These are phyloP conservation scores for Kuraishia molischiana DNA, from an alignment of 805 yeast genomes.

Conservation along the genomic window DNA sequence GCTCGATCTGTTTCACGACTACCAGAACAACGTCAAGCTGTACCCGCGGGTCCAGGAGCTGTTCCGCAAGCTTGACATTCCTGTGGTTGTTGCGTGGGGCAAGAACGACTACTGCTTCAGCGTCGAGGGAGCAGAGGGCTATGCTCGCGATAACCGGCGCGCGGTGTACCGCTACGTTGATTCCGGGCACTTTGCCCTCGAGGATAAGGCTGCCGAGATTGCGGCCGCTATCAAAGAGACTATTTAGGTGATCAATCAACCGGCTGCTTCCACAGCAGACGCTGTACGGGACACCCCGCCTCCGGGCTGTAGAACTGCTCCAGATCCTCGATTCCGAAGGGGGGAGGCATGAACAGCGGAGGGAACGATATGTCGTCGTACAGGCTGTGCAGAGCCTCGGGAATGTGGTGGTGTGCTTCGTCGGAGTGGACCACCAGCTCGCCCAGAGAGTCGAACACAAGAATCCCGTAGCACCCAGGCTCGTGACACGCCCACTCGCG, in stretches of 20 bases:
- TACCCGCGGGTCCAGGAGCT: constrained; percentile 26
- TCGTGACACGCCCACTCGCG: background rate
- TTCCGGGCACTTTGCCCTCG: constrained; percentile 13
- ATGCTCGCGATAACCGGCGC: constrained; percentile 18
- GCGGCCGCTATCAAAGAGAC: background rate
- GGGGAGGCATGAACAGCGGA: background rate
- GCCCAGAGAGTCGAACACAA: background rate
- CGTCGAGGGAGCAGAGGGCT: constrained; percentile 26
- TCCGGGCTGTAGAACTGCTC: background rate
- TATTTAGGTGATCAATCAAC: background rate
- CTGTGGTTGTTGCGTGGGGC: constrained; percentile 30
- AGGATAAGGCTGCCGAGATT: background rate
- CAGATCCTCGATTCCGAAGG: background rate
- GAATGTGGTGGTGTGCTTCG: background rate
- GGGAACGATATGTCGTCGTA: background rate
- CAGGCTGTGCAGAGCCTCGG: background rate
- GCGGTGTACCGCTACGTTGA: constrained; percentile 17
- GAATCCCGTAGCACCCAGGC: background rate
- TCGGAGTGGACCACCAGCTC: background rate
- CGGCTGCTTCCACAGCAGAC: background rate
- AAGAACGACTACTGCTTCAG: constrained; percentile 25
- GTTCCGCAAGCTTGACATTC: constrained; percentile 19
- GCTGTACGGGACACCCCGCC: background rate
- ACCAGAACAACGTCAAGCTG: constrained; percentile 20
- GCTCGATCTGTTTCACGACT: constrained; percentile 23